Evolutionary conservation across 2,329 filamentous ascomycete genomes (phyloP).

Genomic region (Aspergillus neotritici): DNA sequence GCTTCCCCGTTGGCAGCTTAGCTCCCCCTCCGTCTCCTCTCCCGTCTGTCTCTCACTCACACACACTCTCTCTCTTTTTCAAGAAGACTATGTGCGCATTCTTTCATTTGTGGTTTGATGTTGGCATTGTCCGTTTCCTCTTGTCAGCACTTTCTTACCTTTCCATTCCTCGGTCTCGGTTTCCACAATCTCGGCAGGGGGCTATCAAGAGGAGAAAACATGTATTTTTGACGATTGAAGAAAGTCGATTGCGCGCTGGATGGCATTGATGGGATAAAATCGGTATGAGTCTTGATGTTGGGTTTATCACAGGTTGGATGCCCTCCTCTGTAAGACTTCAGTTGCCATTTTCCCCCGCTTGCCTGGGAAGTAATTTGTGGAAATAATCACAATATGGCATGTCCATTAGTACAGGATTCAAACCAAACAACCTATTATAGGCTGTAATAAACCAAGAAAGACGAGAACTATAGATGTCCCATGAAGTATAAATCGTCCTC

Average conservation of each 20-base stretch:
- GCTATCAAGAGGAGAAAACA: conserved; percentile 8
- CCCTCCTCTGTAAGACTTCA: conserved; percentile 16
- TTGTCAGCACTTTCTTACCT: neutral
- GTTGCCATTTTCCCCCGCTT: conserved; percentile 6
- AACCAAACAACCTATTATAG: too few relatives aligned
- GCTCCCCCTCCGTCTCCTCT: too few relatives aligned
- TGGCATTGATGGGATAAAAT: conserved; percentile 22
- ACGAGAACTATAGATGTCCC: too few relatives aligned
- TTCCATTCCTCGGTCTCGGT: neutral
- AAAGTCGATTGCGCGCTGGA: conserved; percentile 17
- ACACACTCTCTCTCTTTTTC: too few relatives aligned
- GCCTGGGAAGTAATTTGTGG: neutral
- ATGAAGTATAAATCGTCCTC: too few relatives aligned
- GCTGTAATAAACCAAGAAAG: too few relatives aligned
- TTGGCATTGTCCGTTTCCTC: conserved; percentile 4
- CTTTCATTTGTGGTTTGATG: conserved; percentile 1
- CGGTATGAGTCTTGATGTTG: conserved; percentile 23
- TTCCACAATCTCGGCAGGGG: conserved; percentile 13
- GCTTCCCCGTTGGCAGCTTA: neutral
- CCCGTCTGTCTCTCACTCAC: too few relatives aligned
- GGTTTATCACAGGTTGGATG: conserved; percentile 18
- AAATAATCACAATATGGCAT: neutral
- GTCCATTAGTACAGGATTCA: too few relatives aligned
- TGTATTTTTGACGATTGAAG: conserved; percentile 15
- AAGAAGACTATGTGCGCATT: neutral